Base-by-base conservation (phyloP, 495 filamentous ascomycete genomes). In the Lasiosphaeria ovina region DNA sequence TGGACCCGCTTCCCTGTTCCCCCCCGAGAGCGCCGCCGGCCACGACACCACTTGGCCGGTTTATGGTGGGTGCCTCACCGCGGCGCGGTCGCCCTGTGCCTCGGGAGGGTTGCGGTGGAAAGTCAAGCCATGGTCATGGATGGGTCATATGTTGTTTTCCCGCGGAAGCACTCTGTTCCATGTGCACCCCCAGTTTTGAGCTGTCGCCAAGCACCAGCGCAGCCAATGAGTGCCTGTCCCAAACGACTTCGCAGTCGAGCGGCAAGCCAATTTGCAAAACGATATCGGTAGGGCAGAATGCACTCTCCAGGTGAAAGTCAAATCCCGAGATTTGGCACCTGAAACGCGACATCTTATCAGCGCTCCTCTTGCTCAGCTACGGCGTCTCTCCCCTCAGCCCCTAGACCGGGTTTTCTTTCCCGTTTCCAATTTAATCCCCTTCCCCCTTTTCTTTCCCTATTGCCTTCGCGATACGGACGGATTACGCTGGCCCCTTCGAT, bases 271-370 rank as follows among this genome's bases (percentile, higher is more conserved):
- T 44, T n/a, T 57, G 35, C 48, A 32, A 24, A 12, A 48, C 50
- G 33, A 44, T 64, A 64, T 58, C 62, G 62, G 58, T 64, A 64
- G 62, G 62, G 62, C 62, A 64, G 62, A 64, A 36, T 49, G 50
- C 4, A 40, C n/a, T 47, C 32, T 17, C 10, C 16, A 34, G 58
- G 54, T 51, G 49, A 58, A 35, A 61, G 58, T 64, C 54, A 24
- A 42, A 64, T 54, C 33, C 10, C 16, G 44, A 49, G 44, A 11
- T 11, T 47, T 4, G 12, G 12, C 12, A 4, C 12, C 44, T 47
- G 12, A n/a, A n/a, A 47, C 16, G 12, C 38, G 38, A 7, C 38
- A 42, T 8, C 38, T 12, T 42, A 7, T 8, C 38, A 8, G 38
- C 38, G 7, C 8, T 12, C 38, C 38, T 42, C 38, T 8, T 42